Evolutionary conservation across 169 alveolate genomes (phyloP).

Genomic region (Plasmodium gonderi): DNA sequence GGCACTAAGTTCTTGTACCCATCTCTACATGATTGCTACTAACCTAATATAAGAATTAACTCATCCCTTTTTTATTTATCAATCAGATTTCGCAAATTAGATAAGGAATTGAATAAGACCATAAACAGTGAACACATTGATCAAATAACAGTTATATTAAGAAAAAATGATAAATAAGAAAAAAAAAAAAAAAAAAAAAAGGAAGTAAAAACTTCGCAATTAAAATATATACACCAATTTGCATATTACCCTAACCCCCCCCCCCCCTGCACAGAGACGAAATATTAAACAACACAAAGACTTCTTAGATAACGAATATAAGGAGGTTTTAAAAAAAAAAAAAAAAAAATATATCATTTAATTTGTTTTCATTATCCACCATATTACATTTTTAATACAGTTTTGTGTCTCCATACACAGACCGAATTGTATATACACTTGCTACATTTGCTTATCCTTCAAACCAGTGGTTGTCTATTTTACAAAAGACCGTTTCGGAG

Average conservation of each 20-base stretch:
- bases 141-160: constrained; percentile 19
- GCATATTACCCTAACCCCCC: neutral
- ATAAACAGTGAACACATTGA: constrained; percentile 51
- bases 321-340: constrained; percentile 25
- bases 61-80: neutral
- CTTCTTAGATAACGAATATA: constrained; percentile 57
- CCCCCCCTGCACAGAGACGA: constrained; percentile 33
- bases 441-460: neutral
- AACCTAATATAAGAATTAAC: neutral
- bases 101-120: constrained; percentile 32
- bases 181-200: neutral
- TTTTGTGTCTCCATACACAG: neutral
- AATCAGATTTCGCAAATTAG: constrained; percentile 48
- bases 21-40: neutral
- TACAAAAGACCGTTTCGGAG: constrained; percentile 59
- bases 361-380: neutral
- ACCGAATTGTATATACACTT: neutral
- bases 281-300: constrained; percentile 66
- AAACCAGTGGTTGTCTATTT: constrained; percentile 36
- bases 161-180: neutral
- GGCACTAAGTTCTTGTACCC: neutral
- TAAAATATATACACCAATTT: neutral
- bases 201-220: neutral
- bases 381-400: neutral
- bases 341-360: neutral